Base-by-base conservation (phyloP, 805 yeast species). In the Sungouiella thailandica region DNA sequence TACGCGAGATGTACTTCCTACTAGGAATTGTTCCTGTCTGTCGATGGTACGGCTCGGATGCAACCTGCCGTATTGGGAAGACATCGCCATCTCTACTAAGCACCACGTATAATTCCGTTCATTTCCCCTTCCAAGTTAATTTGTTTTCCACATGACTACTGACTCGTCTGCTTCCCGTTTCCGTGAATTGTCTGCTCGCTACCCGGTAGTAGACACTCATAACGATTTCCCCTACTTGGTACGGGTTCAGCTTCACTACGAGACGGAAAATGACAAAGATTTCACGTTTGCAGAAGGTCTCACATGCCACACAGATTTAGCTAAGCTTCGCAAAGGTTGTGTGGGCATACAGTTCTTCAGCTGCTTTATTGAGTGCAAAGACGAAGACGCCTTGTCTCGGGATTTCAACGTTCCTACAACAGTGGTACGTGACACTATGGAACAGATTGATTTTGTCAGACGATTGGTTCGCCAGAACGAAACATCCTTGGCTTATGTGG, bases 171-270 rank as follows among this genome's bases (percentile, higher is more conserved):
- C 22, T 9, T 25, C 23, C 11, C 23, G 37, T n/a, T 27, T 39
- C 19, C 28, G 31, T 4, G 16, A 14, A 17, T 23, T 35, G 25
- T 27, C 30, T 15, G 12, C 13, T 10, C 23, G 15, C 9, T 22
- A 40, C 4, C 77, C 78, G 1, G 54, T 73, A 3, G 60, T 68
- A 3, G 78, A 74, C 30, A 60, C 71, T 0, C 71, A 68, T 30
- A 74, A 73, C 42, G 77, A 74, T 39, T 65, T 75, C 45, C 79
- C 80, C 4, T 75, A 69, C 42, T 56, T 68, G 12, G 39, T 72
- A 30, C 52, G 78, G 36, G 55, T 54, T 18, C 74, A 72, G 37
- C 54, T 70, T 6, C 72, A 69, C 39, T 64, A 68, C 40, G 65
- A 68, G 49, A 41, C 66, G 31, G 29, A 35, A 29, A 35, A 50